A percentile compares a stretch with the other conserved stretches of the same genome.
phyloP scores from a whole-genome alignment of 2,329 filamentous ascomycete genomes.

The Septoria petroselini region DNA sequence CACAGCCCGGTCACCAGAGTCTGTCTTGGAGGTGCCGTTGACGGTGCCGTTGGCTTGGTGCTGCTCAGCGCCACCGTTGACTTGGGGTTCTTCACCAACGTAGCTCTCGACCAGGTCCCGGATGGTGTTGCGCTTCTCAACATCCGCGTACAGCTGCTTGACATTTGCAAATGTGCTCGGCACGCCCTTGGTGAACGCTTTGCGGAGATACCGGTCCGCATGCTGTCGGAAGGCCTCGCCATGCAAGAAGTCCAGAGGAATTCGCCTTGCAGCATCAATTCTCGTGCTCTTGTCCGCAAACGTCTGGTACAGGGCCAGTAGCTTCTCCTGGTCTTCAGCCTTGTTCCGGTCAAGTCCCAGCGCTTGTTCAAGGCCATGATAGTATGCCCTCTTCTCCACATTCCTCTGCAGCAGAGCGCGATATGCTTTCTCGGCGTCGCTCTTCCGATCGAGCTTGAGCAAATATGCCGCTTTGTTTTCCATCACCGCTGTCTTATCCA shows the following conservation, averaged over 20 bases:
- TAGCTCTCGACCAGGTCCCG: slow-evolving; percentile 76
- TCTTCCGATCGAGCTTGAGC: slow-evolving; percentile 68
- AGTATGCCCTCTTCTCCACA: slow-evolving; percentile 82
- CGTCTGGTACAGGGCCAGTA: slow-evolving; percentile 75
- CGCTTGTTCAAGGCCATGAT: slow-evolving; percentile 68
- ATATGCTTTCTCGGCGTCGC: slow-evolving; percentile 80
- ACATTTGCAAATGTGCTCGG: slow-evolving; percentile 96
- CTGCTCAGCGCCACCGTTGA: slow-evolving; percentile 30
- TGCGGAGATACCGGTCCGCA: slow-evolving; percentile 73
- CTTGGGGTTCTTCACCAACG: slow-evolving; percentile 44
- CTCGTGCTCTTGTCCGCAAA: slow-evolving; percentile 78
- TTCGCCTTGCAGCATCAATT: slow-evolving; percentile 77
- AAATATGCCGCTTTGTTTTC: slow-evolving; percentile 85
- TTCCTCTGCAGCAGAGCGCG: slow-evolving; percentile 79
- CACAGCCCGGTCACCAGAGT: slow-evolving; percentile 43
- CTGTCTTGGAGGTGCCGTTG: slow-evolving; percentile 41
- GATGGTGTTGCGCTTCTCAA: slow-evolving; percentile 72
- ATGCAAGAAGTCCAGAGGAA: slow-evolving; percentile 84
- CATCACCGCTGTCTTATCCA: slow-evolving; percentile 81
- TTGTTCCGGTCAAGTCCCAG: slow-evolving; percentile 64
- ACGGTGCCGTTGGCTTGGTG: slow-evolving; percentile 30
- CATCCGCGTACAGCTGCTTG: slow-evolving; percentile 82
- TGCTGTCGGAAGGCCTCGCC: slow-evolving; percentile 77
- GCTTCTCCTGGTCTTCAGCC: slow-evolving; percentile 61
- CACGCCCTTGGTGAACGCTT: slow-evolving; percentile 87